Base-by-base conservation (phyloP, 75 land plant species). In the Gnetum montanum region DNA sequence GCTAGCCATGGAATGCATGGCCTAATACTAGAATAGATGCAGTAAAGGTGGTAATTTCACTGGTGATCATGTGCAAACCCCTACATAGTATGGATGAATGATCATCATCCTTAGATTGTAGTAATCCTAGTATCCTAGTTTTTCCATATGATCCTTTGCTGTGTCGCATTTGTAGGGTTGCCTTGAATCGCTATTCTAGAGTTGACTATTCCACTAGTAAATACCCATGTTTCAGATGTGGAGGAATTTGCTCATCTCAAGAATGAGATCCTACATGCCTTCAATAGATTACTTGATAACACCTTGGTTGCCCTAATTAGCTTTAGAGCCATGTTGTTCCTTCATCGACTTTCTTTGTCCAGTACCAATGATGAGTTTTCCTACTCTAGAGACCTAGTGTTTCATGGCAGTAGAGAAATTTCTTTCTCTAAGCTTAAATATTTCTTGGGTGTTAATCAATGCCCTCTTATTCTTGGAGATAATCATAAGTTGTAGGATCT, bases 1-100 rank as follows among this genome's bases (percentile, higher is more conserved):
- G 99, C 1, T 84, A 91, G 88, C 60, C 84, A 26, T 95, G 99
- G 99, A 72, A 95, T 62, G 66, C 88, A 23, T 95, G 97, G 99
- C 92, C 99, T 31, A 55, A 64, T 36, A 54, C 75, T 6, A 60
- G 70, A 11, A 37, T 74, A 24, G 82, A 74, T 4, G 78, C 87
- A n/a, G 70, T 78, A 0, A 49, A 69, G 20, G 70, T 86, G 26
- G 77, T 78, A 1, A 61, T 90, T 46, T 92, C 97, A 4, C 75
- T 77, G 33, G 77, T 72, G 54, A 51, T 86, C 26, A 57, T 95
- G 60, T 67, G 71, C 73, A 80, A 74, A 1, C 91, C 91, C 1
- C 58, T 95, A 43, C 51, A 56, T 66, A 2, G 11, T 60, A 18
- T 16, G 28, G 12, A 18, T 26, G 22, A 31, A 55, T 19, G 58